phyloP scores from a whole-genome alignment of 306 rosid genomes.

The Oemleria cerasiformis region DNA sequence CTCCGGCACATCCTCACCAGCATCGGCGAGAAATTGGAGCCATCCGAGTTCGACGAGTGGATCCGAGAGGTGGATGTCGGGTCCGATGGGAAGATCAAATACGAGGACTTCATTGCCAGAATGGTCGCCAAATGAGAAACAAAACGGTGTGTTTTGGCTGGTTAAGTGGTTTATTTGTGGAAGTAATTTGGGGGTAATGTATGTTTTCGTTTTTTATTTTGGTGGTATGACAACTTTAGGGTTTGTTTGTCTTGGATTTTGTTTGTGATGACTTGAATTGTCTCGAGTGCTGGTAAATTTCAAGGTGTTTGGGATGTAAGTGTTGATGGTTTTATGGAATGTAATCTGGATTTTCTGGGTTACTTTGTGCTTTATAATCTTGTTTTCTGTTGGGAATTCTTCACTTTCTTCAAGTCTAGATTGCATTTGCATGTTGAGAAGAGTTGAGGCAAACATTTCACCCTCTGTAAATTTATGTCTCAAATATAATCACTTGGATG shows the following conservation, averaged over 20 bases:
- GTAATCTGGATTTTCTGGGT: conserved; percentile 12
- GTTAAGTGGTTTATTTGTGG: conserved; percentile 18
- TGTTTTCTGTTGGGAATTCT: neutral
- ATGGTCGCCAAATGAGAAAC: conserved; percentile 88
- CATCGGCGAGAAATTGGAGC: conserved; percentile 97
- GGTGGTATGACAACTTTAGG: conserved; percentile 12
- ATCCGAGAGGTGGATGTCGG: conserved; percentile 93
- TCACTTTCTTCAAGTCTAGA: neutral
- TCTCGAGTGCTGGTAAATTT: conserved; percentile 26
- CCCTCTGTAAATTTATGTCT: neutral
- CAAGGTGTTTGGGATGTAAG: conserved; percentile 5
- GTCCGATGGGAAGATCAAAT: conserved; percentile 87
- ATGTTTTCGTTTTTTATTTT: neutral
- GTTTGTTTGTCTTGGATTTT: conserved; percentile 25
- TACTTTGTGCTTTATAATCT: neutral
- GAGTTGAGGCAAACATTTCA: neutral
- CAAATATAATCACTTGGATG: neutral
- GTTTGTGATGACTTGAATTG: conserved; percentile 30
- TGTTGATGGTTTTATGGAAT: conserved; percentile 33
- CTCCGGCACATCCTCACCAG: conserved; percentile 92
- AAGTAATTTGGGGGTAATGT: conserved; percentile 31
- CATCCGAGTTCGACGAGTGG: conserved; percentile 97
- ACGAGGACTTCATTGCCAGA: conserved; percentile 93
- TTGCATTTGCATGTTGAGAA: neutral
- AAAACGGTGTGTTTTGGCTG: conserved; percentile 19